Conservation (phyloP, 768 basidiomycete species). For the Lactarius hatsudake region DNA sequence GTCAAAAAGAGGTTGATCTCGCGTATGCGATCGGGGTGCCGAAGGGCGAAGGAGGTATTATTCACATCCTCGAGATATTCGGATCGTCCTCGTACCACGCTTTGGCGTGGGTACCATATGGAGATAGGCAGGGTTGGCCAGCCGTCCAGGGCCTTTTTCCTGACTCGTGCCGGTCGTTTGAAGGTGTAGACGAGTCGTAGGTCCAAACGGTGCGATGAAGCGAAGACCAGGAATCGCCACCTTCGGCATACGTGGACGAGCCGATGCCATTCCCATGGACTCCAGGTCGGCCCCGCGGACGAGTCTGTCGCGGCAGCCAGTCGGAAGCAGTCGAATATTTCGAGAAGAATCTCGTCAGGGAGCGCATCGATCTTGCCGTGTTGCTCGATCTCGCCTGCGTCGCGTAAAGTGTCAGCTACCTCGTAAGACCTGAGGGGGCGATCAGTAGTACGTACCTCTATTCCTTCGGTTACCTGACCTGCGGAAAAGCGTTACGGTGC, state of each 20-base stretch:
- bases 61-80: not conserved
- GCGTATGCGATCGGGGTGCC: conserved; percentile 1
- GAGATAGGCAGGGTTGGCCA: conserved; percentile 15
- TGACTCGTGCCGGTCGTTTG: not conserved
- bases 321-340: not conserved
- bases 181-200: not conserved
- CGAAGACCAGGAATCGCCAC: not conserved
- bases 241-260: conserved; percentile 1
- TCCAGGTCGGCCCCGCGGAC: not conserved
- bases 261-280: not conserved
- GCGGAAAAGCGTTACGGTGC: not conserved
- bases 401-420: not conserved
- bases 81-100: not conserved
- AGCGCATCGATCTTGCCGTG: not conserved
- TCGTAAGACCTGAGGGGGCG: not conserved
- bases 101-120: conserved; percentile 1
- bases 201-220: not conserved
- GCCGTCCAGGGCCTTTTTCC: not conserved
- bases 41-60: not conserved
- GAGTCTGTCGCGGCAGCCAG: not conserved
- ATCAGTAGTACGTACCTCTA: not conserved
- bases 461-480: not conserved
- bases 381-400: not conserved
- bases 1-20: conserved; percentile 9
- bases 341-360: not conserved